Conservation (phyloP, 768 basidiomycete genomes). For the Kondoa malvinella region DNA sequence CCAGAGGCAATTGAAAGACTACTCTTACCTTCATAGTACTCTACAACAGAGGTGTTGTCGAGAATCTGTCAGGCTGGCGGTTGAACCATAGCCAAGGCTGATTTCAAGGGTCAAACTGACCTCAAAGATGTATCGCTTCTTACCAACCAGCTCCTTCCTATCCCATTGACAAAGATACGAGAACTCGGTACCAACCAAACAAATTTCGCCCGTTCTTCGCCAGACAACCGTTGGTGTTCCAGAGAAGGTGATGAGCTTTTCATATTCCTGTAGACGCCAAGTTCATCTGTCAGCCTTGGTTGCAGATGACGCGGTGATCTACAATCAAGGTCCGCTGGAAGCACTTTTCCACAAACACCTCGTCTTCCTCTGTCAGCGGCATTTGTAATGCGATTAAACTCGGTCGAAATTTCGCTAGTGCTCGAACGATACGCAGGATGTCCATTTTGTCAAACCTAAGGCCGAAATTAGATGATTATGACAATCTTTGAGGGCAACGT, state of each 20-base stretch:
- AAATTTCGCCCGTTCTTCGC: slow-evolving; percentile 95
- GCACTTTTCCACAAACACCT: slow-evolving; percentile 86
- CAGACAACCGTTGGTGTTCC: slow-evolving; percentile 95
- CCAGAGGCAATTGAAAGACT: neutral
- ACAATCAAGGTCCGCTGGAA: slow-evolving; percentile 86
- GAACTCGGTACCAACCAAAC: slow-evolving; percentile 90
- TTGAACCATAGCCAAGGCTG: neutral
- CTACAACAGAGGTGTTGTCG: slow-evolving; percentile 84
- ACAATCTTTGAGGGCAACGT: slow-evolving; percentile 51
- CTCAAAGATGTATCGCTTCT: slow-evolving; percentile 41
- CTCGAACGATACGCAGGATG: slow-evolving; percentile 80
- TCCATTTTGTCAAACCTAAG: slow-evolving; percentile 97
- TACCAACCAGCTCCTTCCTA: slow-evolving; percentile 55
- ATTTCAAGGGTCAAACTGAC: slow-evolving; percentile 21
- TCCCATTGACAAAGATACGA: slow-evolving; percentile 84
- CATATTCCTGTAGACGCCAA: slow-evolving; percentile 51
- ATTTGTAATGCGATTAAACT: slow-evolving; percentile 94
- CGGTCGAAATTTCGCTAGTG: slow-evolving; percentile 86
- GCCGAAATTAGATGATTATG: slow-evolving; percentile 72
- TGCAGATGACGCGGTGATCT: slow-evolving; percentile 25
- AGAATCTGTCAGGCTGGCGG: slow-evolving; percentile 45
- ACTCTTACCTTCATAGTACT: slow-evolving; percentile 61
- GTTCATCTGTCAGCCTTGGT: neutral
- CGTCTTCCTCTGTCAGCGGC: slow-evolving; percentile 90
- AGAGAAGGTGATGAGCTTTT: slow-evolving; percentile 90